Base-by-base conservation (phyloP, 164 flowering plant species). In the Brasenia schreberi region DNA sequence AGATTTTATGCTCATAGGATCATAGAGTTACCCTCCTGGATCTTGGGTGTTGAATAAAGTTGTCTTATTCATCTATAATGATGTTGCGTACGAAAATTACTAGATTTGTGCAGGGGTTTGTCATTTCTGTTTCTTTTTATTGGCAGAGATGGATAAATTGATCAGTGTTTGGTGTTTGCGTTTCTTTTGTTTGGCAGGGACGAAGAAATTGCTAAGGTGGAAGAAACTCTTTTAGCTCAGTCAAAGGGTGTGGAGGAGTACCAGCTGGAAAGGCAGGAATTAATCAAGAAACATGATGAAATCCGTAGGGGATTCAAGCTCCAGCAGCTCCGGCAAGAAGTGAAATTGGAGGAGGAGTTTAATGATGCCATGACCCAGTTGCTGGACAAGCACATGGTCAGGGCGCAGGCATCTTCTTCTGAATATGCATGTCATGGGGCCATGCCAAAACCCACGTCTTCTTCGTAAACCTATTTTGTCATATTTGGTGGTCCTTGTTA, bases 151-250 rank as follows among this genome's bases (percentile, higher is more conserved):
- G n/a, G n/a, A n/a, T n/a, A n/a, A n/a, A 23, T 23, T 23, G 27
- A 23, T 23, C 27, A 23, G 27, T 23, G 27, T 23, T 23, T 23
- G 27, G 27, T 23, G 27, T 23, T 23, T 23, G 27, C n/a, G n/a
- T 23, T 23, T 23, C 27, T 23, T 23, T 60, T 60, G 27, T 60
- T 60, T 60, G n/a, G 27, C 62, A 60, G 62, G 10, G 19, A 60
- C 11, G 62, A 60, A 60, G n/a, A 60, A 19, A 60, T 60, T 19
- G 19, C 62, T 7, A 60, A 60, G 62, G 62, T 60, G 62, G 19
- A n/a, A 19, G 27, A 17, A 11, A 60, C n/a, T 60, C 62, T 60
- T 60, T n/a, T n/a, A 6, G 27, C 19, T 19, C 62, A 60, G 6
- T n/a, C 19, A 19, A 60, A 60, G 19, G 62, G n/a, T 7, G n/a